A percentile compares a stretch with the other conserved stretches of the same genome.
These are phyloP conservation scores for Cucumis hystrix DNA, from an alignment of 306 rosid genomes.

Conservation along the genomic window DNA sequence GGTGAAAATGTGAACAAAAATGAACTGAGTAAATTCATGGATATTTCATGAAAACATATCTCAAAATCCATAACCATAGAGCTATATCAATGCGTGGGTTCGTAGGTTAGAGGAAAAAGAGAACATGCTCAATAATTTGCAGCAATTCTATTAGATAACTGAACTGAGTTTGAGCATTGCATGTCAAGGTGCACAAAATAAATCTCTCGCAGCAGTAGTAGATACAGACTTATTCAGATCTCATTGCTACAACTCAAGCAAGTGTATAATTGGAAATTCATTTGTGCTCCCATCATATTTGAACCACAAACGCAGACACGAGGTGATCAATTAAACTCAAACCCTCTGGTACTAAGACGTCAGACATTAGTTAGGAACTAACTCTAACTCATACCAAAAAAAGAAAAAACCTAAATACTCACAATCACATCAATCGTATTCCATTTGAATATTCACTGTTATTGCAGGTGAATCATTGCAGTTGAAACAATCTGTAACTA, in stretches of 20 bases:
- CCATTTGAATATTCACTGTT: not conserved
- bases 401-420: not conserved
- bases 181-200: not conserved
- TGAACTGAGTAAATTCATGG: not conserved
- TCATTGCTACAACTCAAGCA: not conserved
- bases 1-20: not conserved
- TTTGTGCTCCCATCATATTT: not conserved
- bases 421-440: not conserved
- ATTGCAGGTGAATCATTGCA: not conserved
- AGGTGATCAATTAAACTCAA: not conserved
- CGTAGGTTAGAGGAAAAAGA: not conserved
- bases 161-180: not conserved
- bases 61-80: not conserved
- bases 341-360: not conserved
- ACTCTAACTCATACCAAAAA: not conserved
- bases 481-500: not conserved
- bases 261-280: not conserved
- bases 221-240: not conserved
- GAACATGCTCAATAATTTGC: too few relatives aligned
- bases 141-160: not conserved
- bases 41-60: not conserved
- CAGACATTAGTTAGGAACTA: not conserved
- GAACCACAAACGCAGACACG: not conserved
- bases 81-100: not conserved
- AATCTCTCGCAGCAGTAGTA: not conserved